A percentile compares a stretch with the other conserved stretches of the same genome.
phyloP scores from a whole-genome alignment of 1,284 basidiomycete species.

The Cryptococcus sp. region DNA sequence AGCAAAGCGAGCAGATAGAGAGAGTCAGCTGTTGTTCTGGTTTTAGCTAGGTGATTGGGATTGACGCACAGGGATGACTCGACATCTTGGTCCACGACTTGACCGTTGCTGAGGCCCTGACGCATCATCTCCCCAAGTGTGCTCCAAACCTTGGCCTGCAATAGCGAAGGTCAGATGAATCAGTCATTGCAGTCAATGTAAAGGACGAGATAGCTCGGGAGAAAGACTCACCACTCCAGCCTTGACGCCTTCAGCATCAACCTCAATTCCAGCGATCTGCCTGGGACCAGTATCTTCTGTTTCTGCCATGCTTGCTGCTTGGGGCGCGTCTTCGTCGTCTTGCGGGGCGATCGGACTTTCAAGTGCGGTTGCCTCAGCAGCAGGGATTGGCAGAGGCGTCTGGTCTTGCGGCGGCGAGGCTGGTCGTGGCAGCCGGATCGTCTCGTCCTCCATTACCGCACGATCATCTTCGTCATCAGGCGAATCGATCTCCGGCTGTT shows the following conservation, averaged over 20 bases:
- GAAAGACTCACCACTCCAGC: slow-evolving; percentile 37
- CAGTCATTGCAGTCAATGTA: background rate
- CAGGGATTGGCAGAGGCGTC: background rate
- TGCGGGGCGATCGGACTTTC: background rate
- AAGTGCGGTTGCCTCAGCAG: no score
- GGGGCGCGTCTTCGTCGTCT: background rate
- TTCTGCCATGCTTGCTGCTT: background rate
- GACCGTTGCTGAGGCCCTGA: slow-evolving; percentile 27
- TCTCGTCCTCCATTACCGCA: slow-evolving; percentile 8
- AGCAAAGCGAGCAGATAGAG: background rate
- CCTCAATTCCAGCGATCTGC: slow-evolving; percentile 25
- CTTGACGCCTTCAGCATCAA: slow-evolving; percentile 22
- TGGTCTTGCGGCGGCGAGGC: background rate
- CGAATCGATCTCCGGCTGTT: background rate
- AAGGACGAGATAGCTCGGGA: background rate
- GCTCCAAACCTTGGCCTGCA: slow-evolving; percentile 40
- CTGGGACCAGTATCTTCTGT: background rate
- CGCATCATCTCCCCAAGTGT: slow-evolving; percentile 38
- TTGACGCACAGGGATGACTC: slow-evolving; percentile 36
- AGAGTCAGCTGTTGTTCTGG: background rate
- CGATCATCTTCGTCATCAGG: slow-evolving; percentile 5
- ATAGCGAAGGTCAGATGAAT: background rate
- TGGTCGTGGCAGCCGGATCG: slow-evolving; percentile 2
- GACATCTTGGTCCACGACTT: slow-evolving; percentile 13
- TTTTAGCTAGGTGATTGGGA: background rate